Evolutionary conservation across 2,329 filamentous ascomycete species (phyloP), one percentile per base, ranked within the genome.

Genomic region (Xylariaceae sp.): DNA sequence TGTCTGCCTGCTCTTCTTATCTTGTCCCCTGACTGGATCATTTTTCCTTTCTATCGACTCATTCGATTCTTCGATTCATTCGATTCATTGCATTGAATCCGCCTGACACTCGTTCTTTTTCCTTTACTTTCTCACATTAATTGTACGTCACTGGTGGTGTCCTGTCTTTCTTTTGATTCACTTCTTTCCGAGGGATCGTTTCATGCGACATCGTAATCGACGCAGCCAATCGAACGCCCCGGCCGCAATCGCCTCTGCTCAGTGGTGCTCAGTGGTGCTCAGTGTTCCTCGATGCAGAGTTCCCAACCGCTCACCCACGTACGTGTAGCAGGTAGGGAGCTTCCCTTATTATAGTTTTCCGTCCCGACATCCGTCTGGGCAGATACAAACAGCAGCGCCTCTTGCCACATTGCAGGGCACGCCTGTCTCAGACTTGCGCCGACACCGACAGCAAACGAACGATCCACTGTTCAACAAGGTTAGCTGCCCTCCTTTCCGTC

Each of bases 371-470:
- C 40, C 11, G 45, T 45, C 37, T 45, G 48, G n/a, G n/a, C 34
- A 54, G 30, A 47, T 7, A 34, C 48, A 51, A 45, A 43, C 51
- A 59, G 8, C 35, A 7, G 8, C 35, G 35, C 35, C 8, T 37
- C 8, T 11, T 11, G 8, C 35, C 35, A 37, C 35, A 37, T 11
- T 37, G 35, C 12, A 37, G 35, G 35, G n/a, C 56, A 51, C 46
- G 40, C 50, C 41, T 52, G 50, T 61, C 56, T 58, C 42, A 61
- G 56, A 61, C 50, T 37, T 45, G 51, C 50, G 51, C 44, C 57
- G 47, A 55, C 43, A 41, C n/a, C 57, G 47, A 57, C 47, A 42
- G 37, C 51, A 56, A 48, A 47, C 51, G 55, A 48, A 47, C 56
- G 51, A 47, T 45, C 7, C 49, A 19, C 19, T 26, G 31, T 35